phyloP scores from a whole-genome alignment of 345 rosid genomes.

The Hirschfeldia incana region DNA sequence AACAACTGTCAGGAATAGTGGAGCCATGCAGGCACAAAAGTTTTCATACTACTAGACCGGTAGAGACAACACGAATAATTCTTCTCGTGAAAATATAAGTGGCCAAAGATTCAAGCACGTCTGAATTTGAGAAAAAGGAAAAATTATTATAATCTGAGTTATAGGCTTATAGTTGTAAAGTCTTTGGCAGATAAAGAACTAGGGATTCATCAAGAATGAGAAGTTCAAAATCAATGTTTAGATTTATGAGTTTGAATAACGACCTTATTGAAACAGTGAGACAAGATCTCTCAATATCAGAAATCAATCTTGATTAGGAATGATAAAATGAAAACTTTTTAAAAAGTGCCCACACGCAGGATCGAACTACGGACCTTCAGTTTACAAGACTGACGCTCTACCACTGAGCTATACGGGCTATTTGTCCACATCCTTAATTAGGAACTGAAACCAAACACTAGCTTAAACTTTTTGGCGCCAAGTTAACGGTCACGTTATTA shows the following conservation, averaged over 20 bases:
- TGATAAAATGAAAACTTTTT: not conserved
- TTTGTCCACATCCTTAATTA: not conserved
- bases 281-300: not conserved
- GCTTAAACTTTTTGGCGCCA: not conserved
- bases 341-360: slow-evolving; percentile 65
- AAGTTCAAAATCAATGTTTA: not conserved
- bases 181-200: not conserved
- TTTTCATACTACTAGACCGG: not conserved
- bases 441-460: not conserved
- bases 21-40: not conserved
- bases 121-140: not conserved
- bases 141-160: not conserved
- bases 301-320: not conserved
- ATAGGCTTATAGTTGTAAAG: not conserved
- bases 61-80: not conserved
- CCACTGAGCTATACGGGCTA: slow-evolving; percentile 84
- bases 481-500: not conserved
- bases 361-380: slow-evolving; percentile 87
- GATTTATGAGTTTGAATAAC: not conserved
- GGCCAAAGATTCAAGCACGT: not conserved
- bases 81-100: not conserved
- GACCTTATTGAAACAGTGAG: not conserved
- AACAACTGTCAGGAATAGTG: not conserved
- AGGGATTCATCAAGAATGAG: not conserved
- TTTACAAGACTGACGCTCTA: slow-evolving; percentile 90